phyloP scores from a whole-genome alignment of 164 flowering plant genomes.

The Akebia trifoliata region DNA sequence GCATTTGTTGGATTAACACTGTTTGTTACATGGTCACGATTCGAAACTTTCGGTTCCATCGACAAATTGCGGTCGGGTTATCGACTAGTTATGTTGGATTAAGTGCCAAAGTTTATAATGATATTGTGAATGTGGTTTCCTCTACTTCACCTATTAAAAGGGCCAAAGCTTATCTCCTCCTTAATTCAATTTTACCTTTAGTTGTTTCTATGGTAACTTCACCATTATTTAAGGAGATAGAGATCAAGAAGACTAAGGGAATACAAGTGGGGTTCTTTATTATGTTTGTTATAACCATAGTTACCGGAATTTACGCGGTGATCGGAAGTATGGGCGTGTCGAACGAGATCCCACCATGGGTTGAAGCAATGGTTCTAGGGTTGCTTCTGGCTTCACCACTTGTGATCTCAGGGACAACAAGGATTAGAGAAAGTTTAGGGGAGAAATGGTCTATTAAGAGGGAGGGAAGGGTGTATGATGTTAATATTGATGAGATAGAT shows the following conservation, averaged over 20 bases:
- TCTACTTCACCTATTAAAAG: slow-evolving; percentile 9
- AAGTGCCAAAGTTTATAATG: slow-evolving; percentile 62
- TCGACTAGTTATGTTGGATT: slow-evolving; percentile 73
- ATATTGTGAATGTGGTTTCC: slow-evolving; percentile 25
- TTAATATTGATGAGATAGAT: slow-evolving; percentile 12
- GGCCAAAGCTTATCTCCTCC: slow-evolving; percentile 52
- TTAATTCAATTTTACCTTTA: slow-evolving; percentile 56
- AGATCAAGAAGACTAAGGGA: slow-evolving; percentile 8
- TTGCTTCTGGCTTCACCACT: slow-evolving; percentile 37
- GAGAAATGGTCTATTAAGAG: slow-evolving; percentile 12
- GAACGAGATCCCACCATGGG: slow-evolving; percentile 10
- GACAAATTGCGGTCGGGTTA: slow-evolving; percentile 63
- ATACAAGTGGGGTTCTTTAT: slow-evolving; percentile 31
- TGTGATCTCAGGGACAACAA: slow-evolving; percentile 29
- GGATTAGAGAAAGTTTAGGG: slow-evolving; percentile 15
- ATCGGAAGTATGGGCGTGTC: slow-evolving; percentile 30
- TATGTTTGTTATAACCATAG: slow-evolving; percentile 49
- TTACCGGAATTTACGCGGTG: slow-evolving; percentile 56
- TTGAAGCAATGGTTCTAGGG: slow-evolving; percentile 24
- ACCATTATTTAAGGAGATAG: slow-evolving; percentile 30
- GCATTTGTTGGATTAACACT: slow-evolving; percentile 95
- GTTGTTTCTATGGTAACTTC: slow-evolving; percentile 32
- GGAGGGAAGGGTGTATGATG: slow-evolving; percentile 24
- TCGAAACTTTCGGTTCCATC: slow-evolving; percentile 46
- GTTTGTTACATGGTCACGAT: slow-evolving; percentile 58